Percentiles rank a stretch among this genome's conserved stretches.
These are phyloP conservation scores for Colletotrichum brevisporum DNA, from an alignment of 2,329 filamentous ascomycete genomes.

Conservation along the genomic window DNA sequence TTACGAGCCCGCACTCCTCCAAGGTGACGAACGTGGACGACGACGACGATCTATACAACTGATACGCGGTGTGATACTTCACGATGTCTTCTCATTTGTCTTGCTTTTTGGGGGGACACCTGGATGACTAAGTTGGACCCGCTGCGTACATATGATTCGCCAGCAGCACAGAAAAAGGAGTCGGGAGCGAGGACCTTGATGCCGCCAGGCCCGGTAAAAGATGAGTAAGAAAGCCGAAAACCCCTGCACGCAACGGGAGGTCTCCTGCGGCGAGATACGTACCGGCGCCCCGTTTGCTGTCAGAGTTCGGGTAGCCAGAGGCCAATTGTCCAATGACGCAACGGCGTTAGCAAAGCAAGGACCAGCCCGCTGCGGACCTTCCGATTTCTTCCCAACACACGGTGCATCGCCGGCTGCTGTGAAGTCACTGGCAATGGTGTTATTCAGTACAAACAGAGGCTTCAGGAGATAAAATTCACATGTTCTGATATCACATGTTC, in stretches of 20 bases:
- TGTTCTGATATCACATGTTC: too few species aligned
- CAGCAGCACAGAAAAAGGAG: not conserved
- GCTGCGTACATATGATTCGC: slow-evolving; percentile 4
- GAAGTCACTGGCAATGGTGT: not conserved
- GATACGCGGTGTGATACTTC: not conserved
- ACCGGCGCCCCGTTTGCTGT: slow-evolving; percentile 1
- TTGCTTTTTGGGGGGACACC: not conserved
- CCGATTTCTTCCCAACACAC: slow-evolving; percentile 35
- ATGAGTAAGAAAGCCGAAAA: slow-evolving; percentile 38
- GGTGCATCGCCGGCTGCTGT: slow-evolving; percentile 21
- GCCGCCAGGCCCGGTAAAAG: slow-evolving; percentile 21
- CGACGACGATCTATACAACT: slow-evolving; percentile 48
- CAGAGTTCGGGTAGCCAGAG: slow-evolving; percentile 8
- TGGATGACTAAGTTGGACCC: slow-evolving; percentile 3
- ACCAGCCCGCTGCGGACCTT: slow-evolving; percentile 24
- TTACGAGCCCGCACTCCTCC: slow-evolving; percentile 58
- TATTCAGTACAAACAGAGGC: not conserved
- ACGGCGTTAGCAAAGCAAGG: slow-evolving; percentile 22
- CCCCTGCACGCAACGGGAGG: slow-evolving; percentile 7
- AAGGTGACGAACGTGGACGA: slow-evolving; percentile 49
- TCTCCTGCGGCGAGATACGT: slow-evolving; percentile 4
- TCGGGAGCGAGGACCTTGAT: not conserved
- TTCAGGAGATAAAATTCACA: not conserved
- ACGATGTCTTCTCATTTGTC: too few species aligned
- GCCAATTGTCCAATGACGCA: slow-evolving; percentile 31